Base-by-base conservation (phyloP, 768 basidiomycete genomes). In the Rhizopogon rudus region DNA sequence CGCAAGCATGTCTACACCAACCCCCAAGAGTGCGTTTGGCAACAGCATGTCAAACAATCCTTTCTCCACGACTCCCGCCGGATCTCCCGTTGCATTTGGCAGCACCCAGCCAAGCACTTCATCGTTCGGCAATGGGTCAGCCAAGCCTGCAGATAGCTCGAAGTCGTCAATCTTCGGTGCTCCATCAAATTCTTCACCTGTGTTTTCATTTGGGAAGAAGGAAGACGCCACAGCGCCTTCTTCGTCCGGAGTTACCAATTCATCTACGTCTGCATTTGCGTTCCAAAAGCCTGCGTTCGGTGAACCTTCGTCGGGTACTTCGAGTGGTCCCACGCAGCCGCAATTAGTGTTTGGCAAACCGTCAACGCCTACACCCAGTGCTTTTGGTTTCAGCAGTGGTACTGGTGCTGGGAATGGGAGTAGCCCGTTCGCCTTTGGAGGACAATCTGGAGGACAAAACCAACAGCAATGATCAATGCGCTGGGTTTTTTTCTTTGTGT, bases 341-440 rank as follows among this genome's bases (percentile, higher is more conserved):
- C 53, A 65, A 8, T 62, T 67, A 17, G 40, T 58, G 17, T 69
- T 70, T 54, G 60, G 64, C 17, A 70, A 70, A 39, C 51, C 70
- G 9, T 12, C 57, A n/a, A 60, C 60, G 35, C n/a, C 53, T 12
- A 58, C 62, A 5, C 58, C 69, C 2, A 67, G 63, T 56, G 59
- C 68, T 9, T 70, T 75, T 58, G 71, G 70, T 29, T 74, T 75
- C 57, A 68, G 69, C 1, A 40, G 43, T 45, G 22, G 44, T n/a
- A 16, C 64, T 13, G 71, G 69, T 6, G 35, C 35, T 44, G 29
- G 44, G 7, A 31, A 63, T 7, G 51, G 57, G 41, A 55, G 49
- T 51, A 33, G 17, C 9, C 20, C 54, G 48, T 62, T 54, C 22
- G 17, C 39, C 13, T 57, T 64, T 51, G 59, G 60, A 16, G 48